phyloP scores from a whole-genome alignment of 2,329 filamentous ascomycete genomes.

The Monilinia aucupariae region DNA sequence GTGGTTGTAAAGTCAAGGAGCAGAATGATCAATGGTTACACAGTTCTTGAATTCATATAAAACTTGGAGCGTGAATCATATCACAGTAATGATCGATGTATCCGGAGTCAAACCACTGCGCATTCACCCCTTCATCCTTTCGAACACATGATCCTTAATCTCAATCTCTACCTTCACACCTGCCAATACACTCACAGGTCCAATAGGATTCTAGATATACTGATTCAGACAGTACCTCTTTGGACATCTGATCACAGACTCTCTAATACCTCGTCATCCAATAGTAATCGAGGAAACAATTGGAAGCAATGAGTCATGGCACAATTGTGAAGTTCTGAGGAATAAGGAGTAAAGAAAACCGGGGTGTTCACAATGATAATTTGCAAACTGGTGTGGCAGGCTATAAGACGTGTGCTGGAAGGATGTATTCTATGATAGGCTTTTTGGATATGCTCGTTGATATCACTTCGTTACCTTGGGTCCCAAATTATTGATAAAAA shows the following conservation, averaged over 20 bases:
- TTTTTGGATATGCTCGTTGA: background rate
- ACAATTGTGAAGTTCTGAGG: no score
- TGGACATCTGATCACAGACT: background rate
- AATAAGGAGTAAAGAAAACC: background rate
- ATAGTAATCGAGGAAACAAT: background rate
- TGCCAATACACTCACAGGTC: background rate
- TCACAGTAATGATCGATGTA: background rate
- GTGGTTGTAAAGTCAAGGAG: background rate
- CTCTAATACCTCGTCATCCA: slow-evolving; percentile 29
- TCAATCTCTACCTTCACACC: slow-evolving; percentile 45
- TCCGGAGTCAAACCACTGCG: background rate
- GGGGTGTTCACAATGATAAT: background rate
- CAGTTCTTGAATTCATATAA: background rate
- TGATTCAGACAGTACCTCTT: background rate
- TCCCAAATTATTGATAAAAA: no score
- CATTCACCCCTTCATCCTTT: slow-evolving; percentile 5
- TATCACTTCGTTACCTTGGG: background rate
- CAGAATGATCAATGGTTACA: background rate
- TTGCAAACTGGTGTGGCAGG: background rate
- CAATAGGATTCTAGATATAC: background rate
- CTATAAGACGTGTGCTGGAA: background rate
- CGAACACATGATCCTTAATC: slow-evolving; percentile 43
- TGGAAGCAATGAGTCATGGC: background rate
- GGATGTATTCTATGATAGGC: background rate
- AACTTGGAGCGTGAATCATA: background rate